Conservation (phyloP, 495 filamentous ascomycete species). For the Neurospora sp. region DNA sequence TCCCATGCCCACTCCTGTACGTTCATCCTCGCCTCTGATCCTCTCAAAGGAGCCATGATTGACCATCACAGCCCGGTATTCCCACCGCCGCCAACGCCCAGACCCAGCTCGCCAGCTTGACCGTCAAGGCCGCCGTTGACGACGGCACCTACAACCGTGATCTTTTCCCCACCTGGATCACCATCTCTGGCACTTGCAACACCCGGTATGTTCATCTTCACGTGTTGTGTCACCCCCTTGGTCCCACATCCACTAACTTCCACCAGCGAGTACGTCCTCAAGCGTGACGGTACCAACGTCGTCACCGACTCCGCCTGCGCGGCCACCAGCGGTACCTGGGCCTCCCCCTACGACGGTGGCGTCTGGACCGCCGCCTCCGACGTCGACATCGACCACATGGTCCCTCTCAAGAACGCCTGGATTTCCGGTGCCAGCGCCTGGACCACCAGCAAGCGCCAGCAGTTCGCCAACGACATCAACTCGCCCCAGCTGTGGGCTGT, state of each 20-base stretch:
- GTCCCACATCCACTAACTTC: neutral
- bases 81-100: constrained; percentile 44
- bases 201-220: constrained; percentile 20
- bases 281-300: constrained; percentile 56
- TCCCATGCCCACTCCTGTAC: constrained; percentile 23
- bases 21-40: neutral
- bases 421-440: constrained; percentile 46
- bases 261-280: constrained; percentile 52
- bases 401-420: constrained; percentile 67
- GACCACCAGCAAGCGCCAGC: constrained; percentile 52
- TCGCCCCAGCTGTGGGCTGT: constrained; percentile 65
- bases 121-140: constrained; percentile 42
- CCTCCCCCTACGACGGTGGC: constrained; percentile 56
- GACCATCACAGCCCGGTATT: constrained; percentile 43
- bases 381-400: constrained; percentile 68
- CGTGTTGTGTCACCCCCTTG: neutral
- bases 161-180: constrained; percentile 61
- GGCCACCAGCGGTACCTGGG: constrained; percentile 51
- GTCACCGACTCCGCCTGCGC: constrained; percentile 40
- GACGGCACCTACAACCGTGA: constrained; percentile 48
- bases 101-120: constrained; percentile 43
- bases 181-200: constrained; percentile 51
- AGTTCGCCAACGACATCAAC: constrained; percentile 62
- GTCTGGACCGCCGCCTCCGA: constrained; percentile 57
- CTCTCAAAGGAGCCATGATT: neutral